Percentiles rank a stretch among this genome's conserved stretches.
phyloP scores from a whole-genome alignment of 805 yeast species.

The Sporopachydermia lactativora region DNA sequence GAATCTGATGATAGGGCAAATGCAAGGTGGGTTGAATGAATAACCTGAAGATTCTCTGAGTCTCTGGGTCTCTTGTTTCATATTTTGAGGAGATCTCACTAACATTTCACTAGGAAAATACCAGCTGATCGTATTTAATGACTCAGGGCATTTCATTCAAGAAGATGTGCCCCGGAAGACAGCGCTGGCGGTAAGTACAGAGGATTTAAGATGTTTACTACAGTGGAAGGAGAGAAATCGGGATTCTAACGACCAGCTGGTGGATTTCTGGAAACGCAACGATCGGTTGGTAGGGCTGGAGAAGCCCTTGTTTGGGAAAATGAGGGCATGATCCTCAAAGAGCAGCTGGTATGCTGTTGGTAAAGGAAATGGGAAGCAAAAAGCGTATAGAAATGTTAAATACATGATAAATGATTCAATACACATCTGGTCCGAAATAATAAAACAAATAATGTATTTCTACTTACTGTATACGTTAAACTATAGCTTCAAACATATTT shows the following conservation, averaged over 20 bases:
- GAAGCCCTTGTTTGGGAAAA: conserved; percentile 2
- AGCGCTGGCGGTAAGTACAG: conserved; percentile 31
- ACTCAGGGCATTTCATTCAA: conserved; percentile 88
- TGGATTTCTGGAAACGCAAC: conserved; percentile 32
- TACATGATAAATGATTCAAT: too few species aligned
- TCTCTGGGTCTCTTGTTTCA: too few species aligned
- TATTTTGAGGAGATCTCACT: too few species aligned
- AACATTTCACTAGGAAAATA: conserved; percentile 27
- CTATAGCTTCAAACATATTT: conserved; percentile 4
- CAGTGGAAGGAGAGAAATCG: background rate
- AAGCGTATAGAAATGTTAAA: too few species aligned
- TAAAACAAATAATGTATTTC: too few species aligned
- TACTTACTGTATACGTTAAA: conserved; percentile 1
- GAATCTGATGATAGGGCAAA: conserved; percentile 81
- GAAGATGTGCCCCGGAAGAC: conserved; percentile 73
- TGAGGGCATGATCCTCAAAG: too few species aligned
- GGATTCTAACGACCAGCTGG: conserved; percentile 9
- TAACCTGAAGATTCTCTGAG: too few species aligned
- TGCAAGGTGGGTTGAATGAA: conserved; percentile 60
- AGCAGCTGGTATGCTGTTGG: too few species aligned
- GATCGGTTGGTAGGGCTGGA: conserved; percentile 24
- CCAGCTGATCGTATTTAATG: conserved; percentile 72
- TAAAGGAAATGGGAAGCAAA: too few species aligned
- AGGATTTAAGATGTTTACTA: conserved; percentile 7
- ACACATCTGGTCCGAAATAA: too few species aligned